Conservation (phyloP, 352 stramenopile genomes). For the Globisporangium perplexum region DNA sequence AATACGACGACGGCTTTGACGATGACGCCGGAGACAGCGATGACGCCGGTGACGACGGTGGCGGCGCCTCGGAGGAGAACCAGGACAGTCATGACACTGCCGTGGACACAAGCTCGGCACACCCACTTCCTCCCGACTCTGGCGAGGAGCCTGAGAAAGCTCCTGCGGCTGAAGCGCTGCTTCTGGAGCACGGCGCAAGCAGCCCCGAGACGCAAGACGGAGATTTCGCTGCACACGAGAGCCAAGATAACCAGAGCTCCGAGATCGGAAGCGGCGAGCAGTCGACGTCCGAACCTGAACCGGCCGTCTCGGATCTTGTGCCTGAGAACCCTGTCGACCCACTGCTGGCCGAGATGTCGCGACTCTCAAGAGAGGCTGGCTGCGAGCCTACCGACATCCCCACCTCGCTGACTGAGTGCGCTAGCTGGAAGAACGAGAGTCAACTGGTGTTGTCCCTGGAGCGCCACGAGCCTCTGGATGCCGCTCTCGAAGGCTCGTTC, state of each 20-base stretch:
- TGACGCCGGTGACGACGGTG: background rate
- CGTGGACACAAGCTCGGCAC: background rate
- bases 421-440: conserved; percentile 16
- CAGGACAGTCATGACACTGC: conserved; percentile 4
- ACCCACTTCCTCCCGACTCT: too few relatives aligned
- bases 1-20: conserved; percentile 58
- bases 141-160: too few relatives aligned
- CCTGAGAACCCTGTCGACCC: background rate
- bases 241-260: background rate
- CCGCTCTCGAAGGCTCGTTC: conserved; percentile 21
- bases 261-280: conserved; percentile 1
- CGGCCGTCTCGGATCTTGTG: background rate
- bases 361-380: conserved; percentile 15
- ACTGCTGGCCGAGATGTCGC: conserved; percentile 19
- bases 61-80: background rate
- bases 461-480: conserved; percentile 12
- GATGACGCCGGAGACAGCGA: conserved; percentile 14
- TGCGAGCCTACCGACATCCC: conserved; percentile 16
- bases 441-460: conserved; percentile 12
- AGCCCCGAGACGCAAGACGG: background rate
- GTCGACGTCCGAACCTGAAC: background rate
- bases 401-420: conserved; percentile 10
- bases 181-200: background rate
- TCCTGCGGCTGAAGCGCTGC: background rate
- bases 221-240: background rate